These are phyloP conservation scores for Botrytis deweyae DNA, from an alignment of 2,329 filamentous ascomycete species.

Conservation along the genomic window DNA sequence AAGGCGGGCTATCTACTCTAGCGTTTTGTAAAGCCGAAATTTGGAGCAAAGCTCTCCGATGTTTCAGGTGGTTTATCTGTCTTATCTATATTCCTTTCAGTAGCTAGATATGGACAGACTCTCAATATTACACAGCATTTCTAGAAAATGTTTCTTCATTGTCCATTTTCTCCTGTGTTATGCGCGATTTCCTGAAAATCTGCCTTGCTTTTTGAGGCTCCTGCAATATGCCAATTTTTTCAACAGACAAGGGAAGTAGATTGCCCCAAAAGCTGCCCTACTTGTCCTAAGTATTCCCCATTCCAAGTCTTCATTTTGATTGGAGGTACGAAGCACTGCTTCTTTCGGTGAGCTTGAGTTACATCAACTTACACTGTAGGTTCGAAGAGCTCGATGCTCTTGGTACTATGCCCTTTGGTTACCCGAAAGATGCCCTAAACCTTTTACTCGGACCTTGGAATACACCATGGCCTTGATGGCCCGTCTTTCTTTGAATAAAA, in stretches of 20 bases:
- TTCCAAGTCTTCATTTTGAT: background rate
- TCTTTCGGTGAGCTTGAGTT: background rate
- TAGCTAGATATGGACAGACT: background rate
- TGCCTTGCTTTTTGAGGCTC: background rate
- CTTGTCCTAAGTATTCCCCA: background rate
- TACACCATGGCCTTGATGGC: fast-evolving
- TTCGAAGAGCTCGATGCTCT: background rate
- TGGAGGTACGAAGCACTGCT: background rate
- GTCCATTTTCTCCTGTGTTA: background rate
- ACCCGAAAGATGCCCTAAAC: background rate
- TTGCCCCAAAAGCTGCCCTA: background rate
- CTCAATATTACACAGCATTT: background rate
- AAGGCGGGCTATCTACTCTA: background rate
- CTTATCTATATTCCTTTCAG: background rate
- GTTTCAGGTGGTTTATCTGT: background rate
- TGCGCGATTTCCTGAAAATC: background rate
- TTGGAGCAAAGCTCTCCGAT: background rate
- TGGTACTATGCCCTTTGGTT: background rate
- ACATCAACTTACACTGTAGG: background rate
- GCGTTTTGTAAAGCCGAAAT: background rate
- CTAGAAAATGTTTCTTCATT: background rate
- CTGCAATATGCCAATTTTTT: background rate
- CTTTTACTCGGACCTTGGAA: background rate
- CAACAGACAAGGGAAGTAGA: background rate
- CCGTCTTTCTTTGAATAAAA: background rate